Percentiles rank a stretch among this genome's conserved stretches.
Conservation (phyloP, 2,329 filamentous ascomycete genomes). For the Ilyonectria mors-panacis region DNA sequence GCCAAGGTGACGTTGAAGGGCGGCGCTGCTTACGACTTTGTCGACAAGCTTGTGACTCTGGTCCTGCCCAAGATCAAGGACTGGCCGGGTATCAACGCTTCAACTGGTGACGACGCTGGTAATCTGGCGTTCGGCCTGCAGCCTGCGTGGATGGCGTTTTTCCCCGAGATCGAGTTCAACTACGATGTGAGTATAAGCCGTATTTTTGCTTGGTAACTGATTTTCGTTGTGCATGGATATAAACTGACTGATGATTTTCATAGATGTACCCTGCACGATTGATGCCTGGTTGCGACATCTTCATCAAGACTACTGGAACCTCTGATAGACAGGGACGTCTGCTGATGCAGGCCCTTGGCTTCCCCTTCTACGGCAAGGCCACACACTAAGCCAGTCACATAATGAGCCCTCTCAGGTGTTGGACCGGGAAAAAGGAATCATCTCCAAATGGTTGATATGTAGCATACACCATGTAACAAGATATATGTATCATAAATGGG, state of each 20-base stretch:
- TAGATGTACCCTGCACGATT: slow-evolving; percentile 76
- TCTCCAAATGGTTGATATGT: slow-evolving; percentile 44
- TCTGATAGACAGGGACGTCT: slow-evolving; percentile 89
- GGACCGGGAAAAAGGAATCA: slow-evolving; percentile 31
- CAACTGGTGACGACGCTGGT: slow-evolving; percentile 87
- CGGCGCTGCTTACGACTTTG: slow-evolving; percentile 88
- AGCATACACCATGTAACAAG: slow-evolving; percentile 54
- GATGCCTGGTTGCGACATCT: slow-evolving; percentile 89
- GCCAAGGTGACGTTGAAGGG: slow-evolving; percentile 84
- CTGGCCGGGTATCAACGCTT: slow-evolving; percentile 78
- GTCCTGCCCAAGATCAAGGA: slow-evolving; percentile 97
- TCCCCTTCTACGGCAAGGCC: slow-evolving; percentile 85
- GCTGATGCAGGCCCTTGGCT: slow-evolving; percentile 65
- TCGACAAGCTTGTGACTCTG: slow-evolving; percentile 90
- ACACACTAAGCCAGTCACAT: slow-evolving; percentile 51
- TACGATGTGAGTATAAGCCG: slow-evolving; percentile 80
- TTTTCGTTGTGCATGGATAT: neutral
- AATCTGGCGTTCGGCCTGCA: slow-evolving; percentile 89
- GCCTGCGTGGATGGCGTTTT: slow-evolving; percentile 82
- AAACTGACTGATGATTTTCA: slow-evolving; percentile 28
- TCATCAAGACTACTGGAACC: slow-evolving; percentile 86
- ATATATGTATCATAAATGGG: slow-evolving; percentile 53
- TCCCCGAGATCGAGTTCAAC: slow-evolving; percentile 95
- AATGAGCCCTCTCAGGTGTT: slow-evolving; percentile 21
- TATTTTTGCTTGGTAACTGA: neutral